Conservation (phyloP, 352 stramenopile genomes). For the Hyaloperonospora brassicae region DNA sequence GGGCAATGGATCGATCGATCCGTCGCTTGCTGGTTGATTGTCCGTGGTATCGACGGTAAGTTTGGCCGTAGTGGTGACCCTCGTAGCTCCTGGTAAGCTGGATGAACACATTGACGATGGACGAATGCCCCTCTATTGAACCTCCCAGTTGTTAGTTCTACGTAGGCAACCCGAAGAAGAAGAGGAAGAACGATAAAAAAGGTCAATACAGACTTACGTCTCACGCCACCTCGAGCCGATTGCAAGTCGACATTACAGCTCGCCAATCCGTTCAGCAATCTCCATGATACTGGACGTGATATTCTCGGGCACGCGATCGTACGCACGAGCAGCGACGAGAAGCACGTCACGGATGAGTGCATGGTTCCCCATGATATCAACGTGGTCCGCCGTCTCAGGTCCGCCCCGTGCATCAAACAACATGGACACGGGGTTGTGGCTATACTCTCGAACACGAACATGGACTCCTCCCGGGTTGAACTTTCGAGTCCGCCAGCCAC, state of each 20-base stretch:
- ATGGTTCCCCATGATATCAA: conserved; percentile 94
- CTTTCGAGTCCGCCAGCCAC: conserved; percentile 66
- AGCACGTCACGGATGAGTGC: conserved; percentile 79
- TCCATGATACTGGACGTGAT: conserved; percentile 62
- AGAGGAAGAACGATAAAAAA: conserved; percentile 1
- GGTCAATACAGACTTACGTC: conserved; percentile 9
- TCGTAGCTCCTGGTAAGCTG: not conserved
- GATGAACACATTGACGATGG: conserved; percentile 4
- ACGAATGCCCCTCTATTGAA: not conserved
- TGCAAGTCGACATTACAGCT: conserved; percentile 16
- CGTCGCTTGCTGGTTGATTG: conserved; percentile 3
- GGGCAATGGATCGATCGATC: not conserved
- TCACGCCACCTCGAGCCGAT: not conserved
- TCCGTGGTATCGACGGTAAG: conserved; percentile 4
- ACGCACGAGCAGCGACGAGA: conserved; percentile 45
- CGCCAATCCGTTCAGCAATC: conserved; percentile 49
- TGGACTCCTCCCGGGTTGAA: conserved; percentile 87
- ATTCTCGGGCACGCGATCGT: conserved; percentile 64
- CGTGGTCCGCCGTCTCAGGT: conserved; percentile 84
- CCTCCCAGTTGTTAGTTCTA: too few relatives aligned
- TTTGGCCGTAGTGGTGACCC: not conserved
- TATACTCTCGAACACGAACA: conserved; percentile 76
- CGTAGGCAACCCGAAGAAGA: too few relatives aligned
- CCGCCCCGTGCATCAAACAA: conserved; percentile 63
- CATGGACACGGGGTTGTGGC: conserved; percentile 68